These are phyloP conservation scores for Syncephalastrum sp. DNA, from an alignment of 371 early-diverging fungal species.

Conservation along the genomic window DNA sequence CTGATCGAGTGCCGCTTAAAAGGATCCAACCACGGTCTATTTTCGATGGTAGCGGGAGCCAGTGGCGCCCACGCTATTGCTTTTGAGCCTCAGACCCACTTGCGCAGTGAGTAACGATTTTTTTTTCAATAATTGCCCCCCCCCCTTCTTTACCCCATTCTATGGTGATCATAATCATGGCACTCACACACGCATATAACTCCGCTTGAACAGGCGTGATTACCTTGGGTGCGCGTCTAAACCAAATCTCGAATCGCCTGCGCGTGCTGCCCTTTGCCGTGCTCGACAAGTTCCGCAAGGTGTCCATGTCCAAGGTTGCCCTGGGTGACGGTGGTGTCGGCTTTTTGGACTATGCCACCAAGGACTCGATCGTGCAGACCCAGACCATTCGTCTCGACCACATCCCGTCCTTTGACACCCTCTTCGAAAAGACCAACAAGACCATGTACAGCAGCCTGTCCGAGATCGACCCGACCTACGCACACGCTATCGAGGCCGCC, in stretches of 20 bases:
- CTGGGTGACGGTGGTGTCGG: slow-evolving; percentile 44
- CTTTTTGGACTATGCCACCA: slow-evolving; percentile 27
- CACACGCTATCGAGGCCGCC: slow-evolving; percentile 15
- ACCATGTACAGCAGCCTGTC: slow-evolving; percentile 15
- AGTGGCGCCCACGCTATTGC: slow-evolving; percentile 48
- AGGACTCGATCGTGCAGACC: slow-evolving; percentile 20
- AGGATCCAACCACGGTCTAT: slow-evolving; percentile 52
- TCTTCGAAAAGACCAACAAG: slow-evolving; percentile 20
- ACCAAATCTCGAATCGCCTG: slow-evolving; percentile 34
- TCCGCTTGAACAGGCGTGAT: slow-evolving; percentile 33
- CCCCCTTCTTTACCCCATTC: background rate
- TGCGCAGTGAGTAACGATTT: slow-evolving; percentile 27
- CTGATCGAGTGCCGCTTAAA: background rate
- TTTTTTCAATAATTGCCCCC: slow-evolving; percentile 1
- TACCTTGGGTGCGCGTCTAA: slow-evolving; percentile 36
- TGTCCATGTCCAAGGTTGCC: slow-evolving; percentile 42
- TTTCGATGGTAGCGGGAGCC: slow-evolving; percentile 46
- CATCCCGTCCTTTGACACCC: slow-evolving; percentile 31
- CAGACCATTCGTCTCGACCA: slow-evolving; percentile 46
- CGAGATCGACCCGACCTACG: slow-evolving; percentile 32
- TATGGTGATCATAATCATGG: too few species aligned
- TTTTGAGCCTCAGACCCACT: slow-evolving; percentile 48
- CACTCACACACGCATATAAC: background rate
- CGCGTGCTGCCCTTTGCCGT: slow-evolving; percentile 49
- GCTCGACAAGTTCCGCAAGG: slow-evolving; percentile 35